These are phyloP conservation scores for Leishmania major DNA, from an alignment of 208 protist species.

Conservation along the genomic window DNA sequence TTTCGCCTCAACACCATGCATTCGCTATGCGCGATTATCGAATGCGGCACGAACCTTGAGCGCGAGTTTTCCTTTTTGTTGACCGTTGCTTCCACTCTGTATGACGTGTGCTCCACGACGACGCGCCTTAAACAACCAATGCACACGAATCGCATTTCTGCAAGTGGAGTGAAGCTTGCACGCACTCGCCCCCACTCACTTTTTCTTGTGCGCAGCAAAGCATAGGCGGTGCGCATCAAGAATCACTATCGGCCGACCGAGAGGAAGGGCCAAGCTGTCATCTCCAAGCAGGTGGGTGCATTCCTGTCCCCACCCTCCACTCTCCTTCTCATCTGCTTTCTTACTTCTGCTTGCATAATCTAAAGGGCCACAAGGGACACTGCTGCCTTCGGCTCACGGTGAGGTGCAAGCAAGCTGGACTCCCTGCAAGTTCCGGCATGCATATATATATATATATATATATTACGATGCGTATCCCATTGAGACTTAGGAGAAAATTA, in stretches of 20 bases:
- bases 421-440: neutral
- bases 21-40: neutral
- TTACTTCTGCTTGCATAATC: neutral
- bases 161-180: neutral
- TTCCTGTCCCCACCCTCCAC: neutral
- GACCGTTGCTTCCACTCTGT: conserved; percentile 3
- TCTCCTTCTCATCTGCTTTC: neutral
- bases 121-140: neutral
- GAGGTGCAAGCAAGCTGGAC: neutral
- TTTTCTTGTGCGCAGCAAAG: neutral
- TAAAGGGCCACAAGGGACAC: neutral
- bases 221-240: neutral
- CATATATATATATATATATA: neutral
- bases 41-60: neutral
- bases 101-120: neutral
- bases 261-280: neutral
- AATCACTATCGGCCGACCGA: neutral
- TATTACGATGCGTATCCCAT: neutral
- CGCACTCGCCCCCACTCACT: neutral
- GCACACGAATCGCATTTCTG: neutral
- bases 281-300: neutral
- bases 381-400: neutral
- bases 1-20: neutral
- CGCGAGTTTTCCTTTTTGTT: neutral
- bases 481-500: neutral